Evolutionary conservation across 2,329 filamentous ascomycete species (phyloP).

Genomic region (Pseudogymnoascus pannorum): DNA sequence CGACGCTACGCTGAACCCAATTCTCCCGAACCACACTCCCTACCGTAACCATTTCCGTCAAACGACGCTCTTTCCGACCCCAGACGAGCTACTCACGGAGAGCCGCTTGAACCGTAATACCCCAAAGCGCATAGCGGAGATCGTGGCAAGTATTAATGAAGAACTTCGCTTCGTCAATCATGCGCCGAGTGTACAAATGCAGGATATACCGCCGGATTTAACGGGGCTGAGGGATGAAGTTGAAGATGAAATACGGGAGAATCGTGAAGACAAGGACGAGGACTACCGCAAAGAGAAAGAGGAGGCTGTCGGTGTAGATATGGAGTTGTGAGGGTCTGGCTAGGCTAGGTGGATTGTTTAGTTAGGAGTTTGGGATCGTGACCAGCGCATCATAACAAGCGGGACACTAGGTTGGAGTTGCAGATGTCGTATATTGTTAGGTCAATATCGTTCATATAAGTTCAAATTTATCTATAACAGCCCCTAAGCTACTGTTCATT

Average conservation of each 20-base stretch:
- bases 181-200: slow-evolving; percentile 82
- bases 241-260: slow-evolving; percentile 59
- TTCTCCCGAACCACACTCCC: slow-evolving; percentile 72
- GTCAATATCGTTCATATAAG: neutral
- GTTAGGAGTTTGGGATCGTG: neutral
- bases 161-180: slow-evolving; percentile 79
- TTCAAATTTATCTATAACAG: neutral
- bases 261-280: slow-evolving; percentile 52
- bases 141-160: slow-evolving; percentile 72
- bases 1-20: slow-evolving; percentile 59
- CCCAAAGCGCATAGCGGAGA: slow-evolving; percentile 64
- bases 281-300: slow-evolving; percentile 45
- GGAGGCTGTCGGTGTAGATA: slow-evolving; percentile 48
- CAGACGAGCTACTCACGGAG: slow-evolving; percentile 64
- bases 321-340: slow-evolving; percentile 39
- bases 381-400: neutral
- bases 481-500: neutral
- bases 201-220: slow-evolving; percentile 71
- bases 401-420: neutral
- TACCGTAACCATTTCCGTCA: slow-evolving; percentile 86
- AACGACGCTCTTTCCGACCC: slow-evolving; percentile 73
- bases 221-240: slow-evolving; percentile 60
- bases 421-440: neutral
- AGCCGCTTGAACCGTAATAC: slow-evolving; percentile 69
- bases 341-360: neutral